Conservation (phyloP, 805 yeast genomes). For the Ogataea paraovalis region DNA sequence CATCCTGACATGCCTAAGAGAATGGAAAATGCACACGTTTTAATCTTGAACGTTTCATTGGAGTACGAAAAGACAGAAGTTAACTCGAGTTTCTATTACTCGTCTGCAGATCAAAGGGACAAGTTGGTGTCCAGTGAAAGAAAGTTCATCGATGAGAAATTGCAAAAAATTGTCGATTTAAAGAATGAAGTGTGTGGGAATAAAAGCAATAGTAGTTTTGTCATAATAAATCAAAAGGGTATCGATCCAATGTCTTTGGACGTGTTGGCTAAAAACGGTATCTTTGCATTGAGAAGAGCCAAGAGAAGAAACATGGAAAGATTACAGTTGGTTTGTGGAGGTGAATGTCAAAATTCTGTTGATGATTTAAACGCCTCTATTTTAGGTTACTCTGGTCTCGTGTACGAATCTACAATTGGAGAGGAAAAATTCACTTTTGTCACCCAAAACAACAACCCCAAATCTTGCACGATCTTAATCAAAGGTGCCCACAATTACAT, state of each 20-base stretch:
- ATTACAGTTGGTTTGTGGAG: slow-evolving; percentile 92
- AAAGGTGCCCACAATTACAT: slow-evolving; percentile 91
- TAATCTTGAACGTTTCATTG: slow-evolving; percentile 87
- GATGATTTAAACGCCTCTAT: slow-evolving; percentile 81
- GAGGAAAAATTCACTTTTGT: slow-evolving; percentile 97
- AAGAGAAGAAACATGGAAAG: slow-evolving; percentile 99
- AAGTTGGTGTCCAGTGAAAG: slow-evolving; percentile 91
- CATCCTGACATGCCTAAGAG: slow-evolving; percentile 98
- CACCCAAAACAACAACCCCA: slow-evolving; percentile 85
- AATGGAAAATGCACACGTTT: slow-evolving; percentile 75
- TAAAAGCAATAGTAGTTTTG: slow-evolving; percentile 73
- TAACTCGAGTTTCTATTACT: slow-evolving; percentile 91
- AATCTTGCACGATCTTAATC: slow-evolving; percentile 85
- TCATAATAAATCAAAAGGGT: slow-evolving; percentile 95
- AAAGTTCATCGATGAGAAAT: slow-evolving; percentile 88
- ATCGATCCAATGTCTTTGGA: slow-evolving; percentile 98
- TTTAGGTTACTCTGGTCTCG: slow-evolving; percentile 85
- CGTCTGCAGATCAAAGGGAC: slow-evolving; percentile 94
- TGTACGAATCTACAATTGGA: slow-evolving; percentile 89
- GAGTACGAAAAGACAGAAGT: slow-evolving; percentile 98
- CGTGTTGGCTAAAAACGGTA: slow-evolving; percentile 86
- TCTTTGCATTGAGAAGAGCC: slow-evolving; percentile 94
- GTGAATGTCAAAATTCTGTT: slow-evolving; percentile 95
- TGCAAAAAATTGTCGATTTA: slow-evolving; percentile 85
- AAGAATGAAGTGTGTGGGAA: slow-evolving; percentile 87